A percentile compares a stretch with the other conserved stretches of the same genome.
phyloP scores from a whole-genome alignment of 371 early-diverging fungal genomes.

The Mortierella polycephala region DNA sequence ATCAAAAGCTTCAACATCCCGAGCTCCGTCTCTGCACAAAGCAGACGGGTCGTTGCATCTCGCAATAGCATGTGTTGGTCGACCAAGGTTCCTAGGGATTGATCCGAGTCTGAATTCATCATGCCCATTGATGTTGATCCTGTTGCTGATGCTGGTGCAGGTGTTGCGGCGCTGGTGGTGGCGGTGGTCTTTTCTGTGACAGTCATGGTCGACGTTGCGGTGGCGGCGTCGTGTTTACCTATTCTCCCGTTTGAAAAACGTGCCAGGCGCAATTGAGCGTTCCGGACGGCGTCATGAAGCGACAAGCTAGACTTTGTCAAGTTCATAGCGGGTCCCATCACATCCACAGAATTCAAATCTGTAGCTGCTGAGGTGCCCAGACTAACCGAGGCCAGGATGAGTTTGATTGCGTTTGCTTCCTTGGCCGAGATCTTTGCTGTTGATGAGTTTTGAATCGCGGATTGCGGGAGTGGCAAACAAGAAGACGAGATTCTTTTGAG shows the following conservation, averaged over 20 bases:
- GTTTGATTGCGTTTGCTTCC: slow-evolving; percentile 20
- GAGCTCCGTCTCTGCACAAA: slow-evolving; percentile 39
- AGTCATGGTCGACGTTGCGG: too few species aligned
- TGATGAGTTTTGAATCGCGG: neutral
- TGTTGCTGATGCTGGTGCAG: neutral
- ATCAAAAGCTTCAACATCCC: slow-evolving; percentile 40
- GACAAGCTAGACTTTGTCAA: slow-evolving; percentile 4
- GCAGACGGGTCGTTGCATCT: slow-evolving; percentile 28
- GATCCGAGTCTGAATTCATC: slow-evolving; percentile 1
- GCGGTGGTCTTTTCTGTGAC: too few species aligned
- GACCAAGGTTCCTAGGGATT: slow-evolving; percentile 1
- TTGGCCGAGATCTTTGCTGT: neutral
- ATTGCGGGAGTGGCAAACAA: slow-evolving; percentile 1
- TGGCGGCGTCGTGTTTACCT: too few species aligned
- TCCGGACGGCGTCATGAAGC: slow-evolving; percentile 10
- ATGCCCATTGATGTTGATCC: neutral
- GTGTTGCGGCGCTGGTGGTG: neutral
- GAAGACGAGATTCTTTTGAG: slow-evolving; percentile 1
- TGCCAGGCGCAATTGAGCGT: too few species aligned
- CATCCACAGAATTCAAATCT: neutral
- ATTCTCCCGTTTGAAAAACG: neutral
- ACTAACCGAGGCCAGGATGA: slow-evolving; percentile 6
- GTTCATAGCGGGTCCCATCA: neutral
- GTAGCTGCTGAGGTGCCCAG: neutral
- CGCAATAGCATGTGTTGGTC: slow-evolving; percentile 9